Conservation (phyloP, 2,329 filamentous ascomycete genomes). For the Mycocentrospora acerina region DNA sequence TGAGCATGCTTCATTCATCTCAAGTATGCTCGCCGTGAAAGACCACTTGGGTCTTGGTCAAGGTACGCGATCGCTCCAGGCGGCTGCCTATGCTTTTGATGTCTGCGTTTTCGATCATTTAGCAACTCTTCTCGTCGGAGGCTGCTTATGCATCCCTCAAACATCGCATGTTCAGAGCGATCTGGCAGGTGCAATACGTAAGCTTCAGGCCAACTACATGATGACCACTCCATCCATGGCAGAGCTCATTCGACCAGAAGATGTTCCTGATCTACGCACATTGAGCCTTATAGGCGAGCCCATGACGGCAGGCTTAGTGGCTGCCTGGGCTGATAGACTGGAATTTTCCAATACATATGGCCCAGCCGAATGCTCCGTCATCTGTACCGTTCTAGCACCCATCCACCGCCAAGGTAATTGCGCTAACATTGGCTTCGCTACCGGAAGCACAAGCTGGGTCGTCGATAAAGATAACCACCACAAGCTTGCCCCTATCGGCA, state of each 20-base stretch:
- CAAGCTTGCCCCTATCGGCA: slow-evolving; percentile 11
- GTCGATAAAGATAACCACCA: slow-evolving; percentile 20
- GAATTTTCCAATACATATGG: slow-evolving; percentile 5
- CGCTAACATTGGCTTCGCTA: slow-evolving; percentile 27
- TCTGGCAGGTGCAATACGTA: neutral
- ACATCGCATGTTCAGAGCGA: neutral
- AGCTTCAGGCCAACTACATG: neutral
- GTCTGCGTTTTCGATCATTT: slow-evolving; percentile 57
- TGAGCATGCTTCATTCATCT: slow-evolving; percentile 1
- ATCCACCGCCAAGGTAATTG: neutral
- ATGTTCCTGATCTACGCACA: slow-evolving; percentile 30
- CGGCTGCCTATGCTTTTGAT: slow-evolving; percentile 60
- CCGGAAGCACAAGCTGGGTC: slow-evolving; percentile 27
- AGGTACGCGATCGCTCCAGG: slow-evolving; percentile 47
- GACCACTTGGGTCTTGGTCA: neutral
- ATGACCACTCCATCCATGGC: neutral
- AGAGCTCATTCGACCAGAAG: neutral
- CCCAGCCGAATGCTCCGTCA: slow-evolving; percentile 4
- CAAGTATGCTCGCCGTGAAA: neutral
- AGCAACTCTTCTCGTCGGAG: slow-evolving; percentile 57
- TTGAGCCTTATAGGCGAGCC: slow-evolving; percentile 46
- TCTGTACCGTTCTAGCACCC: neutral
- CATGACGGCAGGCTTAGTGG: slow-evolving; percentile 2
- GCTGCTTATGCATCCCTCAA: slow-evolving; percentile 47
- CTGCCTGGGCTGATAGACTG: slow-evolving; percentile 2